Evolutionary conservation across 257 asterid genomes (phyloP).

Genomic region (Gardenia jasminoides): DNA sequence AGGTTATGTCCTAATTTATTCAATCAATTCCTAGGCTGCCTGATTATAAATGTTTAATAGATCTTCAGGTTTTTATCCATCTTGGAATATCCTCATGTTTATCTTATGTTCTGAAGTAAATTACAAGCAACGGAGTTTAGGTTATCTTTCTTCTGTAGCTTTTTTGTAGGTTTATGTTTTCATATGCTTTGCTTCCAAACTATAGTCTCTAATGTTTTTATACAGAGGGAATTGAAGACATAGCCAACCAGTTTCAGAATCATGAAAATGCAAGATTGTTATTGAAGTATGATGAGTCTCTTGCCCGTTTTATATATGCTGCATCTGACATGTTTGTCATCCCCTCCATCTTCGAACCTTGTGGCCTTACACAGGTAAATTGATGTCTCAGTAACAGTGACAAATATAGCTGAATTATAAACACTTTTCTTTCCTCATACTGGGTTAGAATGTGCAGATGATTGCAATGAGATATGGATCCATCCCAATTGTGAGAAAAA

Average conservation of each 20-base stretch:
- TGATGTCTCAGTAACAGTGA: neutral
- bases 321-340: constrained; percentile 91
- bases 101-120: neutral
- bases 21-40: neutral
- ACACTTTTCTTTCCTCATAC: neutral
- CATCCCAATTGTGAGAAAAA: constrained; percentile 83
- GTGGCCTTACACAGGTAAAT: constrained; percentile 96
- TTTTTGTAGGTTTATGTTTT: neutral
- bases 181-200: neutral
- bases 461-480: constrained; percentile 98
- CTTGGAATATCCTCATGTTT: neutral
- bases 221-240: constrained; percentile 89
- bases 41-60: neutral
- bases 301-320: constrained; percentile 81
- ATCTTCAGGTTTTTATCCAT: too few relatives aligned
- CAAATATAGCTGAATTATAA: neutral
- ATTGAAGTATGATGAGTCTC: constrained; percentile 88
- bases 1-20: neutral
- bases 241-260: constrained; percentile 52
- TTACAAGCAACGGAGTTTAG: neutral
- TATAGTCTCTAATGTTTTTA: neutral
- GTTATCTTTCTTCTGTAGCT: neutral
- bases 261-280: constrained; percentile 74
- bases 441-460: constrained; percentile 50
- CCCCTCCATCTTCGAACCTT: constrained; percentile 97